phyloP scores from a whole-genome alignment of 768 basidiomycete species.

The Russula griseocarnosa region DNA sequence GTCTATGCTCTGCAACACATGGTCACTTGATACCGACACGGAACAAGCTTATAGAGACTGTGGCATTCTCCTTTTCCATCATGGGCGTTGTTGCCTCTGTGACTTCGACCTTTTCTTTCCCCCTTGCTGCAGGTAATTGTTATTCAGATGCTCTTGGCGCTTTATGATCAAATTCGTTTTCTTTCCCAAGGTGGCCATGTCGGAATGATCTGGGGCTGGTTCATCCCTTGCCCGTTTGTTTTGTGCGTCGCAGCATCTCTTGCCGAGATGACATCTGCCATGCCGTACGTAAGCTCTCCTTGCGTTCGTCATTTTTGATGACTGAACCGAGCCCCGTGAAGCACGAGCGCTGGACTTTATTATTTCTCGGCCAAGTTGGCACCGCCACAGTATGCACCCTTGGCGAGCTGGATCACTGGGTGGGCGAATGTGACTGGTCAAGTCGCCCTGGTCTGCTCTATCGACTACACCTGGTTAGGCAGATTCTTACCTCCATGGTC shows the following conservation, averaged over 20 bases:
- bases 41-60: conserved; percentile 52
- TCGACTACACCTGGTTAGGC: conserved; percentile 63
- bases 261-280: conserved; percentile 67
- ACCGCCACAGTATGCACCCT: conserved; percentile 53
- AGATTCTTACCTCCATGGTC: not conserved
- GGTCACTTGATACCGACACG: not conserved
- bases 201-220: conserved; percentile 74
- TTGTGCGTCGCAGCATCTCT: conserved; percentile 64
- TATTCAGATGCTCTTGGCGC: not conserved
- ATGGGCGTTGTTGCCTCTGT: conserved; percentile 73
- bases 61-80: conserved; percentile 64
- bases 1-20: conserved; percentile 24
- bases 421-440: conserved; percentile 77
- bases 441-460: conserved; percentile 65
- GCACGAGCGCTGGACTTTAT: conserved; percentile 74
- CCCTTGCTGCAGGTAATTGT: conserved; percentile 52
- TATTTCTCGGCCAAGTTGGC: conserved; percentile 77
- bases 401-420: conserved; percentile 65
- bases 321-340: conserved; percentile 30
- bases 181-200: conserved; percentile 58
- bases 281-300: conserved; percentile 49
- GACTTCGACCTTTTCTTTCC: conserved; percentile 61
- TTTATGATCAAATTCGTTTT: conserved; percentile 2
- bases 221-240: conserved; percentile 67
- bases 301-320: not conserved